phyloP scores from a whole-genome alignment of 768 basidiomycete genomes.

The Tulasnella sp. region DNA sequence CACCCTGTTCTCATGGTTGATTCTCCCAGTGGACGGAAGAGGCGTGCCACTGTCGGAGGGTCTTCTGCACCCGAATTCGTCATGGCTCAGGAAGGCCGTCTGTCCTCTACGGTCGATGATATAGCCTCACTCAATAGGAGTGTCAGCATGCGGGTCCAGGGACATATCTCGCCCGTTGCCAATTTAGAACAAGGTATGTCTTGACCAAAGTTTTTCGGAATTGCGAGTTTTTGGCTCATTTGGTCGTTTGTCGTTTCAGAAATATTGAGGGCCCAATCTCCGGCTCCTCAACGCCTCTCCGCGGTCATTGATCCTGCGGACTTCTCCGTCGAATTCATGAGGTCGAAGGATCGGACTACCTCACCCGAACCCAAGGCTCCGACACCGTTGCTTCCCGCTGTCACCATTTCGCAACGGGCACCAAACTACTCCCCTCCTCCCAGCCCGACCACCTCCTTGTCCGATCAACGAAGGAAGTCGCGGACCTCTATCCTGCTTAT shows the following conservation, averaged over 20 bases:
- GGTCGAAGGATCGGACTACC: constrained; percentile 35
- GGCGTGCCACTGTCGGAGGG: constrained; percentile 1
- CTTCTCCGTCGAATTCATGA: constrained; percentile 51
- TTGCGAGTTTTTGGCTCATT: background rate
- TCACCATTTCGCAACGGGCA: constrained; percentile 42
- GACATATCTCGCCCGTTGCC: constrained; percentile 59
- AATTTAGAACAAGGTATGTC: constrained; percentile 50
- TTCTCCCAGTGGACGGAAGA: background rate
- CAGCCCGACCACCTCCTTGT: constrained; percentile 4
- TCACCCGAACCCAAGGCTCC: constrained; percentile 37
- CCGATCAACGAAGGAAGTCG: background rate
- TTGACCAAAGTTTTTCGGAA: background rate
- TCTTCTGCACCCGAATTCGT: constrained; percentile 24
- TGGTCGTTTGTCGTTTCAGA: background rate
- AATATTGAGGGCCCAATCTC: constrained; percentile 20
- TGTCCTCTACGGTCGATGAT: constrained; percentile 36
- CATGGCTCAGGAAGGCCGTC: constrained; percentile 53
- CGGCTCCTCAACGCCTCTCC: constrained; percentile 50
- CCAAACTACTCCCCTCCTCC: background rate
- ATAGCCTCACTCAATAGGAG: constrained; percentile 27
- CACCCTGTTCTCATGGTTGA: background rate
- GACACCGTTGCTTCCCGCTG: constrained; percentile 56
- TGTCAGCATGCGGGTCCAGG: constrained; percentile 6
- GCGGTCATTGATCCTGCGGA: constrained; percentile 59
- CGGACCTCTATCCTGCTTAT: constrained; percentile 26